phyloP scores from a whole-genome alignment of 2,329 filamentous ascomycete genomes.

The Nothomitra cinnamomea region DNA sequence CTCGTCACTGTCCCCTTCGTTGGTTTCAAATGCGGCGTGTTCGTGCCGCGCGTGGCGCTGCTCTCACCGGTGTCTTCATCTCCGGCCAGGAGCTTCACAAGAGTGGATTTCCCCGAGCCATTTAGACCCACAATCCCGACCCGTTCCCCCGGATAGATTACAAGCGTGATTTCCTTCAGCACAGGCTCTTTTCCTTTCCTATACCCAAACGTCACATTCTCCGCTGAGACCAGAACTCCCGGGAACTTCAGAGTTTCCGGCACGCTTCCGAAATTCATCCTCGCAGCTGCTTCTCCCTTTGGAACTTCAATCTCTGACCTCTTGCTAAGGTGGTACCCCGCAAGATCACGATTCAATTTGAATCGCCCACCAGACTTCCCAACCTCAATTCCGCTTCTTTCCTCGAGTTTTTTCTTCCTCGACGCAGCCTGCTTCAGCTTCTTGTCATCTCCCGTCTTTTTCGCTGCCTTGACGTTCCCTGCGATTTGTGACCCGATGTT shows the following conservation, averaged over 20 bases:
- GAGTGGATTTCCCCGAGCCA: conserved; percentile 65
- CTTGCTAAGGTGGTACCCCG: conserved; percentile 39
- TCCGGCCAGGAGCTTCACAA: conserved; percentile 54
- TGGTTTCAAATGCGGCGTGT: conserved; percentile 28
- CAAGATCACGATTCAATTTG: conserved; percentile 61
- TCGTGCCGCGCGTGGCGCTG: background rate
- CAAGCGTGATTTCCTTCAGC: conserved; percentile 47
- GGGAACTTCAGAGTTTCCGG: conserved; percentile 52
- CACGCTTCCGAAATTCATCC: conserved; percentile 42
- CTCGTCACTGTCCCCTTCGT: conserved; percentile 43
- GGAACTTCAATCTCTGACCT: conserved; percentile 58
- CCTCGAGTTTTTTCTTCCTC: conserved; percentile 68
- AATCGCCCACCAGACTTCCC: conserved; percentile 56
- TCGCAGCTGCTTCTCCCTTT: conserved; percentile 39
- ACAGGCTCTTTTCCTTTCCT: conserved; percentile 27
- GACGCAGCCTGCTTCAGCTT: conserved; percentile 75
- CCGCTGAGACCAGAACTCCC: conserved; percentile 53
- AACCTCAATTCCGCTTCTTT: conserved; percentile 62
- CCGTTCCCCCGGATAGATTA: conserved; percentile 55
- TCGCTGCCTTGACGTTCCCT: conserved; percentile 57
- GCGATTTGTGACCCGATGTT: conserved; percentile 67
- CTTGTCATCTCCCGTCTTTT: conserved; percentile 65
- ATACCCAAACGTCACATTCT: conserved; percentile 52
- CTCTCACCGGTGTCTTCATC: background rate
- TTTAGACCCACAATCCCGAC: conserved; percentile 66